Percentiles rank a stretch among this genome's conserved stretches.
Evolutionary conservation across 2,329 filamentous ascomycete genomes (phyloP).

Genomic region (Microascus cirrosus): DNA sequence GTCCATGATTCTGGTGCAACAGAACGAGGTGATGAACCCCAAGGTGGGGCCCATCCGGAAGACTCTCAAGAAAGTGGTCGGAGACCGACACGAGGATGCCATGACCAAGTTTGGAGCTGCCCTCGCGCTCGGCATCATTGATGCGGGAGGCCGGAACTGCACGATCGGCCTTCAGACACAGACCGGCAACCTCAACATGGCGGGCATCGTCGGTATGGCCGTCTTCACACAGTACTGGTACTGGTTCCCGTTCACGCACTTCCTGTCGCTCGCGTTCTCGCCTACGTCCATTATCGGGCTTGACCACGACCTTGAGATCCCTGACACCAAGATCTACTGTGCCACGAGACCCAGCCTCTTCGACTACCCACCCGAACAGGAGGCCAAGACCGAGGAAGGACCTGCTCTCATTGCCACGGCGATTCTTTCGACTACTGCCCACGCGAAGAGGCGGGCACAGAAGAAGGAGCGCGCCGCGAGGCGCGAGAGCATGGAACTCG

Average conservation of each 20-base stretch:
- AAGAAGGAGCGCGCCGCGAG: conserved; percentile 87
- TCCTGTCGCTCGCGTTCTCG: conserved; percentile 91
- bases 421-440: conserved; percentile 89
- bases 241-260: conserved; percentile 98
- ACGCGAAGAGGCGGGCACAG: conserved; percentile 88
- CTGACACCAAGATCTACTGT: conserved; percentile 91
- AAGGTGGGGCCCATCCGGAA: conserved; percentile 88
- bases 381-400: conserved; percentile 88
- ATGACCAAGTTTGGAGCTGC: conserved; percentile 99
- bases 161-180: conserved; percentile 96
- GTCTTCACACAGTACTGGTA: conserved; percentile 99
- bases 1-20: conserved; percentile 98
- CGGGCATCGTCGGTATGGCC: conserved; percentile 93
- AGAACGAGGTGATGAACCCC: conserved; percentile 97
- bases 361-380: conserved; percentile 94
- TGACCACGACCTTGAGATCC: conserved; percentile 86
- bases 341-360: conserved; percentile 91
- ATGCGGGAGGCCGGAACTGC: conserved; percentile 95
- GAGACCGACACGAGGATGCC: conserved; percentile 92
- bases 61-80: conserved; percentile 85
- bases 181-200: conserved; percentile 97
- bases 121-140: conserved; percentile 89
- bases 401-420: conserved; percentile 92
- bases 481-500: conserved; percentile 91
- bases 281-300: conserved; percentile 92